phyloP scores from a whole-genome alignment of 2,329 filamentous ascomycete genomes.

The Xylariales sp. region DNA sequence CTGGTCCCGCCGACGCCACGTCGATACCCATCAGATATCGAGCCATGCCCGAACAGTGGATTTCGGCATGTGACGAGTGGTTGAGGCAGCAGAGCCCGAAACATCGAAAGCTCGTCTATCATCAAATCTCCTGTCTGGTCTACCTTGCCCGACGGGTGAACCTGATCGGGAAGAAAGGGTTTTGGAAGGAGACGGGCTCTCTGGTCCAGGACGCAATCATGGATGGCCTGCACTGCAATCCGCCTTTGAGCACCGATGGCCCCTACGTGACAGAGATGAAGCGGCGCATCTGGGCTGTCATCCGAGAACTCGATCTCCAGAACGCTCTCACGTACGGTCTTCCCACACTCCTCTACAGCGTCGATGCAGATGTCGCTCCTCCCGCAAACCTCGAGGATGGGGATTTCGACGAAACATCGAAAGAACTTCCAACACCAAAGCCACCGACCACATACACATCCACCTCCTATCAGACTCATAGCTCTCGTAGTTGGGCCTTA shows the following conservation, averaged over 20 bases:
- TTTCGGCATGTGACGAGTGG: slow-evolving; percentile 20
- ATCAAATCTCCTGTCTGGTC: slow-evolving; percentile 21
- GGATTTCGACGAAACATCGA: slow-evolving; percentile 15
- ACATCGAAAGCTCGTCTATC: slow-evolving; percentile 16
- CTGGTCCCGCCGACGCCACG: neutral
- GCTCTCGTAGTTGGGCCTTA: slow-evolving; percentile 10
- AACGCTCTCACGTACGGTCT: slow-evolving; percentile 20
- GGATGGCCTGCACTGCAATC: slow-evolving; percentile 18
- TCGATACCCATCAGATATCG: slow-evolving; percentile 9
- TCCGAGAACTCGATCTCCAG: slow-evolving; percentile 23
- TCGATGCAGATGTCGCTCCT: slow-evolving; percentile 14
- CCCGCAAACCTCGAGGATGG: slow-evolving; percentile 21
- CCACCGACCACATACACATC: slow-evolving; percentile 14
- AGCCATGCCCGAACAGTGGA: slow-evolving; percentile 15
- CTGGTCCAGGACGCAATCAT: slow-evolving; percentile 22
- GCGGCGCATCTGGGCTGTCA: slow-evolving; percentile 19
- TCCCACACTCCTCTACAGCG: slow-evolving; percentile 18
- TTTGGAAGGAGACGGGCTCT: slow-evolving; percentile 21
- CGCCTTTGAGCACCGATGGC: slow-evolving; percentile 8
- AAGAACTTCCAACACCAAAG: slow-evolving; percentile 13
- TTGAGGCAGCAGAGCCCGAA: slow-evolving; percentile 16
- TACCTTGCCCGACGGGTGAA: slow-evolving; percentile 22
- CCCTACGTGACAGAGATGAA: slow-evolving; percentile 20
- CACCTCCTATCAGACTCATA: slow-evolving; percentile 19
- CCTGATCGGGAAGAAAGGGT: slow-evolving; percentile 20